Evolutionary conservation across 805 yeast genomes (phyloP).

Genomic region (Komagataella phaffii): DNA sequence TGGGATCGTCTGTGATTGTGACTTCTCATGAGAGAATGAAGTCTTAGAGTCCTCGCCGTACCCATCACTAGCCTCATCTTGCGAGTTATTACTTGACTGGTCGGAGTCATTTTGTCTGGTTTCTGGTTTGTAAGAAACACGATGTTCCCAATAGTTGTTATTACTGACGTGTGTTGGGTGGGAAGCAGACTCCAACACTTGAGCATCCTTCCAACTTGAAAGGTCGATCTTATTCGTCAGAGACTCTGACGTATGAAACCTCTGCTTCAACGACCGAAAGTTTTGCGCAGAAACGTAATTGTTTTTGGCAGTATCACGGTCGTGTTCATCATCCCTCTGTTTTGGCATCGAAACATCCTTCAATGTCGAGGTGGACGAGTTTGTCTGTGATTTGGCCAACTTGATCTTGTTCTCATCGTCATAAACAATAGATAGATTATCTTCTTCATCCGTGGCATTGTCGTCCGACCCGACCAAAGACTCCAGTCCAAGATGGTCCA

Average conservation of each 20-base stretch:
- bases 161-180: background rate
- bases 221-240: background rate
- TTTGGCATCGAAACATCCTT: background rate
- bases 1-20: background rate
- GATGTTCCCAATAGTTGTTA: background rate
- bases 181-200: background rate
- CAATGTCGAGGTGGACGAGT: background rate
- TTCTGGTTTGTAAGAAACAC: background rate
- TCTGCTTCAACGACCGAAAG: background rate
- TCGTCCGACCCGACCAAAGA: background rate
- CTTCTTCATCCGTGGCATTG: background rate
- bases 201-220: background rate
- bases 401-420: background rate
- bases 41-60: background rate
- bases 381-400: background rate
- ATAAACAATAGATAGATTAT: background rate
- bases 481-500: background rate
- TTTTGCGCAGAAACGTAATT: background rate
- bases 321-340: background rate
- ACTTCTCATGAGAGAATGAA: background rate
- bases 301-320: background rate
- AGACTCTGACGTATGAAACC: background rate
- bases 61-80: background rate
- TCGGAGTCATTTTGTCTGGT: background rate
- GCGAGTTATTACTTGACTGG: background rate